Evolutionary conservation across 257 asterid genomes (phyloP).

Genomic region (Solanum ossicruentum): DNA sequence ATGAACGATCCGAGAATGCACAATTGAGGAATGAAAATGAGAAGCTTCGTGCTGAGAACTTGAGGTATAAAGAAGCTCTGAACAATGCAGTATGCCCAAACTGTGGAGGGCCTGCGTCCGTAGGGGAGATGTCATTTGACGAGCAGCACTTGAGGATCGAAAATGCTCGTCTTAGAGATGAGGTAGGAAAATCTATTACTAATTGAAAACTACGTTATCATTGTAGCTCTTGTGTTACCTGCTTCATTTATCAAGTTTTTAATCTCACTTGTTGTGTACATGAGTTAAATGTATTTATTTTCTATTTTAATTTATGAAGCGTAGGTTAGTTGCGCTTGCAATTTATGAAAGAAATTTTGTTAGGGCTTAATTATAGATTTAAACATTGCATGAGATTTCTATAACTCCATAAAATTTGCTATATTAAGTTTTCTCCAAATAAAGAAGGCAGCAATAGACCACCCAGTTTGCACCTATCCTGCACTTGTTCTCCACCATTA

Average conservation of each 20-base stretch:
- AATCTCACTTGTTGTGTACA: neutral
- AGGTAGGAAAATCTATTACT: slow-evolving; percentile 17
- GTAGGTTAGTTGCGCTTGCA: too few relatives aligned
- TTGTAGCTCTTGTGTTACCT: neutral
- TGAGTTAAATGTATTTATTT: neutral
- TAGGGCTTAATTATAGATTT: neutral
- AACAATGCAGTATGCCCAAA: slow-evolving; percentile 51
- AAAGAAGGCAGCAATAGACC: neutral
- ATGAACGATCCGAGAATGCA: slow-evolving; percentile 50
- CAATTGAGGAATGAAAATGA: slow-evolving; percentile 58
- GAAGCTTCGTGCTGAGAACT: slow-evolving; percentile 56
- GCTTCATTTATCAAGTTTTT: too few relatives aligned
- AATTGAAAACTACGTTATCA: neutral
- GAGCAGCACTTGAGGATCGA: slow-evolving; percentile 76
- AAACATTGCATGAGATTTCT: neutral
- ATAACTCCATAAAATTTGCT: neutral
- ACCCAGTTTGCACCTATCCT: neutral
- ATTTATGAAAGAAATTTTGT: neutral
- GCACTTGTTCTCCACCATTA: neutral
- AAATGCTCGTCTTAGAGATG: slow-evolving; percentile 64
- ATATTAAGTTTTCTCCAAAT: neutral
- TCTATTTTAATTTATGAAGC: too few relatives aligned
- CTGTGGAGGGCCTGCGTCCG: slow-evolving; percentile 65
- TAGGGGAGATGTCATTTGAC: slow-evolving; percentile 65
- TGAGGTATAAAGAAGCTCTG: slow-evolving; percentile 52